Conservation (phyloP, 2,329 filamentous ascomycete genomes). For the Huntiella moniliformis region DNA sequence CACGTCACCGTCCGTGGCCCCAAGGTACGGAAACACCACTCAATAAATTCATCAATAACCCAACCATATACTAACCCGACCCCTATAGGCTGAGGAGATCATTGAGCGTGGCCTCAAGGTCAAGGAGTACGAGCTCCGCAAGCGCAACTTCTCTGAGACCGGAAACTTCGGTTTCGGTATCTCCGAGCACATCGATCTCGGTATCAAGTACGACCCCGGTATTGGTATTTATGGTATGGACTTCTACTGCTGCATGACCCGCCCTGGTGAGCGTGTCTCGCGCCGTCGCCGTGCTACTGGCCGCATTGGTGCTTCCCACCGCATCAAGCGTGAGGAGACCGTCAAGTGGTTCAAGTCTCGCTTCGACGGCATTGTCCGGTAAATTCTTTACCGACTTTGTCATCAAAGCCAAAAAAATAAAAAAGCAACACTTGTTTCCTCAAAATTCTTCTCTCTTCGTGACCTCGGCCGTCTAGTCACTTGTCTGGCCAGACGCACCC, state of each 20-base stretch:
- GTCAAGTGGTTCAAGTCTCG: slow-evolving; percentile 85
- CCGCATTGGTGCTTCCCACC: slow-evolving; percentile 72
- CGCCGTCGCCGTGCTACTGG: slow-evolving; percentile 82
- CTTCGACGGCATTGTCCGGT: slow-evolving; percentile 98
- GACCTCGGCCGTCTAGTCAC: slow-evolving; percentile 11
- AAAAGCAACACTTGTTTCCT: slow-evolving; percentile 12
- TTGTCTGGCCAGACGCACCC: slow-evolving; percentile 6
- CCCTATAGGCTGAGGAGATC: slow-evolving; percentile 74
- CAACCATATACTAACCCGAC: slow-evolving; percentile 15
- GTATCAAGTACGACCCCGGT: slow-evolving; percentile 98
- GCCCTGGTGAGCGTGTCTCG: slow-evolving; percentile 92
- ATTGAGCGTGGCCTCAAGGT: slow-evolving; percentile 99
- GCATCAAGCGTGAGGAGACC: slow-evolving; percentile 86
- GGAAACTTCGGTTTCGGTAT: slow-evolving; percentile 99
- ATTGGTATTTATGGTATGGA: slow-evolving; percentile 99
- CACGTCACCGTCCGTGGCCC: slow-evolving; percentile 98
- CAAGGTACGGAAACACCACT: slow-evolving; percentile 29
- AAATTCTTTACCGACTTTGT: slow-evolving; percentile 29
- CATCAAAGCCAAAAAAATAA: slow-evolving; percentile 11
- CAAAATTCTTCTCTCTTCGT: slow-evolving; percentile 9
- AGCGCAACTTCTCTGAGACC: slow-evolving; percentile 99
- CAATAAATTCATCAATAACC: not conserved
- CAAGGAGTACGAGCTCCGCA: slow-evolving; percentile 99
- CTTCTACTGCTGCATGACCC: slow-evolving; percentile 99
- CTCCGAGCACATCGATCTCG: slow-evolving; percentile 99